These are phyloP conservation scores for Trichophaea hybrida DNA, from an alignment of 2,329 filamentous ascomycete genomes.

Conservation along the genomic window DNA sequence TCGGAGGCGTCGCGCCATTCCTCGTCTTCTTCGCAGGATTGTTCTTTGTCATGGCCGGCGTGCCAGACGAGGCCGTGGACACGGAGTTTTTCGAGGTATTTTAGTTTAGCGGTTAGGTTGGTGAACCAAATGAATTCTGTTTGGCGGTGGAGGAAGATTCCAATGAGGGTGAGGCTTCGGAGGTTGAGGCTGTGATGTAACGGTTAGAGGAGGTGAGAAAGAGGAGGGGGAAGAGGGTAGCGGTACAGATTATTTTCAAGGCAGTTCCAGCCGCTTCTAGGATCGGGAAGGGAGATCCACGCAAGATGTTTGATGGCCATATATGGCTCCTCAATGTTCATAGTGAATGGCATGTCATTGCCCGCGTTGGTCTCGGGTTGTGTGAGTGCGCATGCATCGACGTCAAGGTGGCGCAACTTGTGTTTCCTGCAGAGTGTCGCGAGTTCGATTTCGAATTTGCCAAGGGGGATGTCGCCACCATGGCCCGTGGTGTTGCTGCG, in stretches of 20 bases:
- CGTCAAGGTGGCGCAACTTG: constrained; percentile 12
- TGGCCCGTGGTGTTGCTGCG: not conserved
- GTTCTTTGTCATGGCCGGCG: constrained; percentile 2
- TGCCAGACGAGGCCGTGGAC: constrained; percentile 14
- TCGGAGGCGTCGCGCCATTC: not conserved
- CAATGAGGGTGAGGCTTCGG: constrained; percentile 7
- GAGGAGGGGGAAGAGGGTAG: too few relatives aligned
- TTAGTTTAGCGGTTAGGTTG: constrained; percentile 10
- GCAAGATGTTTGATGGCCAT: constrained; percentile 7
- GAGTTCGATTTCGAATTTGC: constrained; percentile 1
- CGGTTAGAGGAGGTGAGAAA: too few relatives aligned
- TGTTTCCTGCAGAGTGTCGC: constrained; percentile 4
- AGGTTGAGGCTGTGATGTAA: constrained; percentile 6
- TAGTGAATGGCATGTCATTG: not conserved
- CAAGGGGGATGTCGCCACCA: constrained; percentile 6
- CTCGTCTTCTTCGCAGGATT: not conserved
- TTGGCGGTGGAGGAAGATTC: constrained; percentile 11
- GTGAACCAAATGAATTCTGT: constrained; percentile 13
- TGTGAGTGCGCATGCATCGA: constrained; percentile 8
- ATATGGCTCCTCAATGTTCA: not conserved
- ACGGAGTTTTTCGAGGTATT: constrained; percentile 10
- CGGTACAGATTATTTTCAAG: not conserved
- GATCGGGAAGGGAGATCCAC: constrained; percentile 9
- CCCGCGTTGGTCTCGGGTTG: constrained; percentile 6
- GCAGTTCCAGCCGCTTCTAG: not conserved